Evolutionary conservation across 305 asterid species (phyloP).

Genomic region (Coffea humblotiana): DNA sequence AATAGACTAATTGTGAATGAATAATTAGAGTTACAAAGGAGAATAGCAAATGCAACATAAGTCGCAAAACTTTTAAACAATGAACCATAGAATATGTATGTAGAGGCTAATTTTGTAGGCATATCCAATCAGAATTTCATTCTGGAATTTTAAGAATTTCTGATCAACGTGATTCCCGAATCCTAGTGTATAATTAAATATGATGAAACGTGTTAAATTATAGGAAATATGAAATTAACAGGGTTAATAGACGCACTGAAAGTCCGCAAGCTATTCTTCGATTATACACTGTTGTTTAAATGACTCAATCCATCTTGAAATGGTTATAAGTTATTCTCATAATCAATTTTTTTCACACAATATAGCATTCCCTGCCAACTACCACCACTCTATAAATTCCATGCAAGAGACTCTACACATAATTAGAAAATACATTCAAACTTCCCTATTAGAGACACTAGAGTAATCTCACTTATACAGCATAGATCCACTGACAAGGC

Average conservation of each 20-base stretch:
- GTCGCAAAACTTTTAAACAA: conserved; percentile 6
- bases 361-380: neutral
- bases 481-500: neutral
- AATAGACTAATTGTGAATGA: conserved; percentile 41
- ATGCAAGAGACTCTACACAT: neutral
- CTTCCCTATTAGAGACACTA: neutral
- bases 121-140: neutral
- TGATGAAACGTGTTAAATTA: neutral
- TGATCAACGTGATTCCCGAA: neutral
- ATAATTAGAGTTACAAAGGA: conserved; percentile 12
- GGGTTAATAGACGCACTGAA: neutral
- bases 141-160: neutral
- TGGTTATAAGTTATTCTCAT: neutral
- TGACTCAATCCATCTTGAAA: neutral
- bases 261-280: neutral
- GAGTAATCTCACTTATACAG: neutral
- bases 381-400: neutral
- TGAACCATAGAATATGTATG: neutral
- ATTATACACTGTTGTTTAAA: neutral
- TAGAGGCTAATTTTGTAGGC: neutral
- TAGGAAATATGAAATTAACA: neutral
- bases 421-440: too few species aligned
- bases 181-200: too few species aligned
- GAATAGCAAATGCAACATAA: conserved; percentile 10
- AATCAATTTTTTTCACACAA: neutral